Percentiles rank a stretch among this genome's conserved stretches.
phyloP scores from a whole-genome alignment of 768 basidiomycete genomes.

The Suillus cothurnatus region DNA sequence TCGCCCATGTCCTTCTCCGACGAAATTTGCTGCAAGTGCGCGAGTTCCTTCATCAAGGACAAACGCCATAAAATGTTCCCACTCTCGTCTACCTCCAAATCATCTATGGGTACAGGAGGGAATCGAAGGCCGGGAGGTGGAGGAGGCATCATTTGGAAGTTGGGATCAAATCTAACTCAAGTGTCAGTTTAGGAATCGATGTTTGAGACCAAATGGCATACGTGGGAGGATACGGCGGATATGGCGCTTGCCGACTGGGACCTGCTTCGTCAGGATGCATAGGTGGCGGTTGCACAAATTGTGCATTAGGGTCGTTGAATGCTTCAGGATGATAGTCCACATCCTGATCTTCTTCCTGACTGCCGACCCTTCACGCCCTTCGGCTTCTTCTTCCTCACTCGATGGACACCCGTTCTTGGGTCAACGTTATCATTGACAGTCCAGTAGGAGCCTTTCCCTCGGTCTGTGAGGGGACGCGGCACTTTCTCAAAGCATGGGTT shows the following conservation, averaged over 20 bases:
- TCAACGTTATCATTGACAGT: conserved; percentile 90
- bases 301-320: conserved; percentile 58
- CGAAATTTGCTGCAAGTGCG: conserved; percentile 73
- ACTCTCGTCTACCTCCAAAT: conserved; percentile 74
- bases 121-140: conserved; percentile 60
- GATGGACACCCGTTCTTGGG: conserved; percentile 86
- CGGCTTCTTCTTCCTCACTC: conserved; percentile 84
- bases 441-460: conserved; percentile 92
- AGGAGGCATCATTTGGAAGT: conserved; percentile 64
- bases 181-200: conserved; percentile 8
- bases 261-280: conserved; percentile 65
- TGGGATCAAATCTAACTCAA: conserved; percentile 66
- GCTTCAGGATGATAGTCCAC: conserved; percentile 62
- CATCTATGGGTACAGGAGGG: conserved; percentile 69
- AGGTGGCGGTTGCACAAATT: conserved; percentile 53
- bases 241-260: conserved; percentile 58
- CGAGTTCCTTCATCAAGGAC: conserved; percentile 81
- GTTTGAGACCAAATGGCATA: conserved; percentile 19
- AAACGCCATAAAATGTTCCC: conserved; percentile 81
- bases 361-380: conserved; percentile 53
- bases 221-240: conserved; percentile 65
- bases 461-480: conserved; percentile 86
- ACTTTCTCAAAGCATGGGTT: conserved; percentile 93
- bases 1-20: conserved; percentile 79
- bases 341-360: conserved; percentile 59